phyloP scores from a whole-genome alignment of 2,329 filamentous ascomycete species.

The Hypoxylon sp. region DNA sequence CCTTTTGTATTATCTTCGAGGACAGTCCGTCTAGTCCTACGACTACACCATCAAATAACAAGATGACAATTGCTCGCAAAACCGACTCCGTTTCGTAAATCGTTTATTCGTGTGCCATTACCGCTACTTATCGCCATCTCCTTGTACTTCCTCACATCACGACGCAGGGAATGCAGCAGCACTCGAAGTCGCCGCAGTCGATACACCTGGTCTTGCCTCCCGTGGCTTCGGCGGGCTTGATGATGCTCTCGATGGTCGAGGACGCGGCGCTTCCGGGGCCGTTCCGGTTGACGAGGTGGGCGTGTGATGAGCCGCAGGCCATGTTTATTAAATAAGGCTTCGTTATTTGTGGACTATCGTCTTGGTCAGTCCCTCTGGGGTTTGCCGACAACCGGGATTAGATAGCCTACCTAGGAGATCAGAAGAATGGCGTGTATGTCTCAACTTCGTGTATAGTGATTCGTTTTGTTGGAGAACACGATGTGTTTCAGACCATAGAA shows the following conservation, averaged over 20 bases:
- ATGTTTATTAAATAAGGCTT: constrained; percentile 45
- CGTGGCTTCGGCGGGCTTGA: constrained; percentile 61
- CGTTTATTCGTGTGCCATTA: constrained; percentile 12
- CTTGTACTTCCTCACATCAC: constrained; percentile 58
- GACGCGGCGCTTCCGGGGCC: constrained; percentile 64
- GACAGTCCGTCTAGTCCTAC: not conserved
- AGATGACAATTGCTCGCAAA: constrained; percentile 10
- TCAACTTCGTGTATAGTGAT: not conserved
- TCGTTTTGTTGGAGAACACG: not conserved
- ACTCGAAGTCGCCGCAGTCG: constrained; percentile 65
- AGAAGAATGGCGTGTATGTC: constrained; percentile 7
- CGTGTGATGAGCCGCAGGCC: constrained; percentile 53
- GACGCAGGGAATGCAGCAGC: constrained; percentile 68
- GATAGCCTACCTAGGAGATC: not conserved
- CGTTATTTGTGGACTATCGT: not conserved
- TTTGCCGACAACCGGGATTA: too few species aligned
- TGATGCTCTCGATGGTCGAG: constrained; percentile 63
- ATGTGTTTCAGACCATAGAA: not conserved
- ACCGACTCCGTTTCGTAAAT: constrained; percentile 19
- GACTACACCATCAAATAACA: constrained; percentile 3
- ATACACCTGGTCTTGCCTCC: constrained; percentile 63
- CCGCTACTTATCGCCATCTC: not conserved
- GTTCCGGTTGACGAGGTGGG: constrained; percentile 57
- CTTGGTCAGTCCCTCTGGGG: too few species aligned
- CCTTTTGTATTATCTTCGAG: not conserved